Evolutionary conservation across 1,284 basidiomycete genomes (phyloP).

Genomic region (Microbotryomycetes sp.): DNA sequence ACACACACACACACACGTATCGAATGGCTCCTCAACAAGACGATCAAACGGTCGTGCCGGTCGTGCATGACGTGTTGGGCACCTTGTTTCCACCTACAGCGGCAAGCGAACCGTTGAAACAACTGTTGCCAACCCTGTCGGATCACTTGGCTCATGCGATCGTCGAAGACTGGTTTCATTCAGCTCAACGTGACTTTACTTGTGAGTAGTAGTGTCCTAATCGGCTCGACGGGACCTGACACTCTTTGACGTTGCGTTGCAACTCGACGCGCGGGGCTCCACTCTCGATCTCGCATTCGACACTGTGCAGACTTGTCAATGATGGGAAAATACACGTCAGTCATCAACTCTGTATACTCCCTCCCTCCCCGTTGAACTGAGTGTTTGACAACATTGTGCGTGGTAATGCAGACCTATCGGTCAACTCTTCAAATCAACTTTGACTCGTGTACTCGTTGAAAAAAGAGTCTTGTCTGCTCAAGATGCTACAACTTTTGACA

Average conservation of each 20-base stretch:
- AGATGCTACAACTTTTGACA: background rate
- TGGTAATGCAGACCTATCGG: constrained; percentile 29
- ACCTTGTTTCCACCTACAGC: background rate
- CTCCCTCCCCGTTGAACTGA: background rate
- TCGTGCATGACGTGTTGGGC: background rate
- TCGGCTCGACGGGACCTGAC: too few relatives aligned
- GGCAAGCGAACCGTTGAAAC: background rate
- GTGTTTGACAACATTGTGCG: background rate
- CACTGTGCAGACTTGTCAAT: constrained; percentile 18
- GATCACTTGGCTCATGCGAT: background rate
- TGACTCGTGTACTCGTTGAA: constrained; percentile 19
- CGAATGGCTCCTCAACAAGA: too few relatives aligned
- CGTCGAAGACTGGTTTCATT: constrained; percentile 28
- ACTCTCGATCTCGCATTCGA: background rate
- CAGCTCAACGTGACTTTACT: constrained; percentile 24
- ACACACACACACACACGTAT: background rate
- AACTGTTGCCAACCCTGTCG: background rate
- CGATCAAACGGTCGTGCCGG: too few relatives aligned
- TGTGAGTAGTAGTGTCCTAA: background rate
- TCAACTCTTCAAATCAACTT: constrained; percentile 11
- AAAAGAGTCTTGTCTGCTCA: constrained; percentile 1
- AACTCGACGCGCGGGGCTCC: background rate
- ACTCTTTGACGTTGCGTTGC: too few relatives aligned
- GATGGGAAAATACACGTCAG: constrained; percentile 20
- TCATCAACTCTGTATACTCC: background rate